A percentile compares a stretch with the other conserved stretches of the same genome.
phyloP scores from a whole-genome alignment of 352 stramenopile genomes.

The Blastocystis sp. region DNA sequence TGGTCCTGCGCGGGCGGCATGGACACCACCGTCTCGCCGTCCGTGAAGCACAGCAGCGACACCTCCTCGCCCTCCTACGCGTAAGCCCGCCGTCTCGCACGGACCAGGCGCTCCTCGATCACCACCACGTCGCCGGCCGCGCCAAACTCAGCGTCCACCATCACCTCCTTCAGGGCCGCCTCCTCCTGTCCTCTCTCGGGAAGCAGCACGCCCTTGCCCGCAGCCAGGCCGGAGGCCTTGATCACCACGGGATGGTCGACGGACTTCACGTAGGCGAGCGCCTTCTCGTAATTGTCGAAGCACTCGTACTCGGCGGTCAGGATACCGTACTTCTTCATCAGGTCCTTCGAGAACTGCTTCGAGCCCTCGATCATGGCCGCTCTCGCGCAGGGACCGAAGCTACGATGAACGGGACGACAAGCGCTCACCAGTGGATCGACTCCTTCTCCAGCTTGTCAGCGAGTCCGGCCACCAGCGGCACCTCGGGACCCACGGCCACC shows the following conservation, averaged over 20 bases:
- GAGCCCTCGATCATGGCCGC: slow-evolving; percentile 93
- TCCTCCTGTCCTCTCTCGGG: slow-evolving; percentile 87
- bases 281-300: slow-evolving; percentile 88
- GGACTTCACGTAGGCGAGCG: slow-evolving; percentile 86
- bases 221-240: slow-evolving; percentile 97
- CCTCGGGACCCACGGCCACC: slow-evolving; percentile 93
- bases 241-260: slow-evolving; percentile 92
- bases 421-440: slow-evolving; percentile 51
- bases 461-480: slow-evolving; percentile 90
- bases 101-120: slow-evolving; percentile 95
- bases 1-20: slow-evolving; percentile 97
- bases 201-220: slow-evolving; percentile 96
- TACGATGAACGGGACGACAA: background rate
- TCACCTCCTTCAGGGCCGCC: slow-evolving; percentile 86
- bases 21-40: slow-evolving; percentile 88
- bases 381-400: slow-evolving; percentile 90
- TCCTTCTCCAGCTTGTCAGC: slow-evolving; percentile 86
- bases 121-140: slow-evolving; percentile 88
- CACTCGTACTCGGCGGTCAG: slow-evolving; percentile 92
- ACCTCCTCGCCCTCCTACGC: slow-evolving; percentile 80
- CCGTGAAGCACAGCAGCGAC: slow-evolving; percentile 93
- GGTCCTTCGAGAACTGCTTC: slow-evolving; percentile 98
- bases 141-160: slow-evolving; percentile 93
- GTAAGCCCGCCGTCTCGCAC: slow-evolving; percentile 71
- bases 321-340: slow-evolving; percentile 93